A percentile compares a stretch with the other conserved stretches of the same genome.
Evolutionary conservation across 345 rosid genomes (phyloP).

Genomic region (Rubroshorea leprosula): DNA sequence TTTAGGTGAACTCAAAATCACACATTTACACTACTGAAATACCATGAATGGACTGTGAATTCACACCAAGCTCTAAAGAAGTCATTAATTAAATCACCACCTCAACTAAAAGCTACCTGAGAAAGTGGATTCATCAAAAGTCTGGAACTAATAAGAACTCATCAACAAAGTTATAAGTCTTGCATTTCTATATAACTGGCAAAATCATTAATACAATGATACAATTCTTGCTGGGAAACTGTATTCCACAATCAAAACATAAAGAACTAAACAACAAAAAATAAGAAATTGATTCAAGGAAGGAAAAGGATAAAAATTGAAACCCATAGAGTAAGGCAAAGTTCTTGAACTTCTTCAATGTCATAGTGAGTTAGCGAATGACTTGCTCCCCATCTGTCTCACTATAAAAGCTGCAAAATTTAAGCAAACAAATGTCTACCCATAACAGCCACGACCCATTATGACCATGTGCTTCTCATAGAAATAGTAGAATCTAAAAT

Average conservation of each 20-base stretch:
- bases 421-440: no score
- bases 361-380: no score
- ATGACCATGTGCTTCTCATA: no score
- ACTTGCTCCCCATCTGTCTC: no score
- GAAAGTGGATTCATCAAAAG: conserved; percentile 77
- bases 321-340: no score
- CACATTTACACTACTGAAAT: background rate
- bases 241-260: conserved; percentile 11
- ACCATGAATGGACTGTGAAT: background rate
- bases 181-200: conserved; percentile 69
- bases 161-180: conserved; percentile 71
- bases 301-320: no score
- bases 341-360: no score
- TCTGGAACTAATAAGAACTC: conserved; percentile 72
- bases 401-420: no score
- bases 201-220: conserved; percentile 63
- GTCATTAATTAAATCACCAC: conserved; percentile 1
- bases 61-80: conserved; percentile 3
- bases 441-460: no score
- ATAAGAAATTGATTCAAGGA: no score
- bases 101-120: conserved; percentile 33
- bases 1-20: background rate
- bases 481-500: no score
- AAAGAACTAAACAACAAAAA: no score
- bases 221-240: conserved; percentile 79